A percentile compares a stretch with the other conserved stretches of the same genome.
These are phyloP conservation scores for Mortierella sp. DNA, from an alignment of 371 early-diverging fungal species.

Conservation along the genomic window DNA sequence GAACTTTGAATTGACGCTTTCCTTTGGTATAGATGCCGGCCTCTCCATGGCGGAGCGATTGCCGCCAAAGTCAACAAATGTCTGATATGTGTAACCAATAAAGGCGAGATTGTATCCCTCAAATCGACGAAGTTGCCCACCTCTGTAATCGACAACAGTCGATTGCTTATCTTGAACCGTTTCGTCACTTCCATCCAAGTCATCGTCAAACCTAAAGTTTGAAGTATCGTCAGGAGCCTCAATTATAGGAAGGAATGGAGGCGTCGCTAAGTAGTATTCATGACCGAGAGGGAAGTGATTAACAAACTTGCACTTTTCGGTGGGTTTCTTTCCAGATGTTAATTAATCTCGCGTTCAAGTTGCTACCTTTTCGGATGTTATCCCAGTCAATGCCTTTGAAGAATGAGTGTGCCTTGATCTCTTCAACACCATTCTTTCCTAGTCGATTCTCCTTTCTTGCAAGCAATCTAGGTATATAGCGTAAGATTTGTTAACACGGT, in stretches of 20 bases:
- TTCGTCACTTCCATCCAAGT: conserved; percentile 62
- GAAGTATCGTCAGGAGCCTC: conserved; percentile 87
- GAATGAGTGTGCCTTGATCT: conserved; percentile 88
- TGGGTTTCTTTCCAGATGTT: no score
- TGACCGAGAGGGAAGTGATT: not conserved
- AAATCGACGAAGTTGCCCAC: conserved; percentile 61
- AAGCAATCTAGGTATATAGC: conserved; percentile 68
- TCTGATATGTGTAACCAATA: conserved; percentile 84
- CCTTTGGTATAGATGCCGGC: conserved; percentile 14
- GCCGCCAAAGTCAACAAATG: conserved; percentile 39
- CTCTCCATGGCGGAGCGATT: not conserved
- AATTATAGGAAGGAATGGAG: conserved; percentile 89
- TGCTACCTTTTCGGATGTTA: conserved; percentile 62
- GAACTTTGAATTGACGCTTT: conserved; percentile 15
- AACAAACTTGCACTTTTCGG: no score
- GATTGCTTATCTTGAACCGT: conserved; percentile 50
- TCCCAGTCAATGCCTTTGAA: conserved; percentile 87
- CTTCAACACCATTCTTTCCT: conserved; percentile 76
- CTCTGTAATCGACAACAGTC: conserved; percentile 58
- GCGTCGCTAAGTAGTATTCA: conserved; percentile 58
- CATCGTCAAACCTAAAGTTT: conserved; percentile 84
- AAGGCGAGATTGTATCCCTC: conserved; percentile 85
- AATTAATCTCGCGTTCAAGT: not conserved
- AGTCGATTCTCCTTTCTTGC: conserved; percentile 80
- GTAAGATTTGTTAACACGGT: not conserved